Evolutionary conservation across 495 filamentous ascomycete species (phyloP), one percentile per base, ranked within the genome.

Genomic region (Trichoderma parareesei): DNA sequence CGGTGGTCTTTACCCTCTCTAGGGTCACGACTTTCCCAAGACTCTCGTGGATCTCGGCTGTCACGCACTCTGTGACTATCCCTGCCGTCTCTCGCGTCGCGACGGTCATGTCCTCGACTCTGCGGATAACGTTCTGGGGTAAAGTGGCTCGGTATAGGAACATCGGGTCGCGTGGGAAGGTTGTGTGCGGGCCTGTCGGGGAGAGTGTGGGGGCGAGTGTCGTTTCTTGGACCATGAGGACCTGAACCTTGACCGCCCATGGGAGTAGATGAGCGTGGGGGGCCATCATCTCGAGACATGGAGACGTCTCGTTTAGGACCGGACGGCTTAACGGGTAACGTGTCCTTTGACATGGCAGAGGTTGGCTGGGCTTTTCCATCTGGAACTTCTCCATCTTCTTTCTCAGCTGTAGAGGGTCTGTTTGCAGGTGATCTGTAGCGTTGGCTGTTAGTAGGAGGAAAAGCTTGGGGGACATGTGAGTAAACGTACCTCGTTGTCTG

Each of bases 321-420:
- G 33, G 38, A 27, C 2, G 64, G 64, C n/a, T 65, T 65, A 11
- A 41, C 27, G 9, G 64, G 64, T 33, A 65, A n/a, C 18, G 61
- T 27, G 13, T 63, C 61, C n/a, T 57, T 57, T n/a, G 20, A 11
- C 27, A 20, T 40, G 40, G 61, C 38, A 11, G 60, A 43, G 20
- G 6, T 42, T 3, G 38, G 42, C 60, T 62, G 60, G 16, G 5
- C 10, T 20, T 42, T 40, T 33, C 53, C 65, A 27, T 92, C 87
- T 69, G 89, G 86, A 41, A 91, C 88, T 69, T 93, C 90, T 35
- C 89, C 90, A 75, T 92, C 89, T 71, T 92, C 90, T 61, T 88
- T 88, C 69, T 92, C 90, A 10, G 72, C 65, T 59, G 74, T 78
- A 13, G 76, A 67, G 53, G 68, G 74, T 49, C 69, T 66, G 53